Percentiles rank a stretch among this genome's conserved stretches.
phyloP scores from a whole-genome alignment of 2,329 filamentous ascomycete species.

The Endoconidiophora laricicola region DNA sequence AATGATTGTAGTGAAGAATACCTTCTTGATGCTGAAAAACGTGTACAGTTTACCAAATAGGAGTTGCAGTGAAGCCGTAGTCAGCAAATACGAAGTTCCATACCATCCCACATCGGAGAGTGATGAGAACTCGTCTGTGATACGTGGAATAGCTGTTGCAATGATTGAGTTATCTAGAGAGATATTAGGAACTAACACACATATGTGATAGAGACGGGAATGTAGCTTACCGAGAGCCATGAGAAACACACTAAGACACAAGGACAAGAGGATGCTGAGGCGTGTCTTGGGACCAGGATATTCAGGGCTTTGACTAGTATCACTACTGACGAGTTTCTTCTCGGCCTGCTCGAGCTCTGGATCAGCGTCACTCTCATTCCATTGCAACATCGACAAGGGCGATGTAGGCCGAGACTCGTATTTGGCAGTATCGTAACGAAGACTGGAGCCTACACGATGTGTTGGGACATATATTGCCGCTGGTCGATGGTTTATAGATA shows the following conservation, averaged over 20 bases:
- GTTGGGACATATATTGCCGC: background rate
- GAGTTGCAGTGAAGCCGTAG: conserved; percentile 24
- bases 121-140: conserved; percentile 27
- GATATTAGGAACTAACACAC: background rate
- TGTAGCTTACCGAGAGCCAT: conserved; percentile 22
- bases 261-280: conserved; percentile 17
- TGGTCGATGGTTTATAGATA: too few relatives aligned
- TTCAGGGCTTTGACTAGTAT: background rate
- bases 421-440: background rate
- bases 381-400: too few relatives aligned
- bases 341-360: background rate
- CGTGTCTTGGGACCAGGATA: conserved; percentile 1
- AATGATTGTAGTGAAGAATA: conserved; percentile 23
- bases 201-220: too few relatives aligned
- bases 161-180: conserved; percentile 25
- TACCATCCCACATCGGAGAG: conserved; percentile 35
- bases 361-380: background rate
- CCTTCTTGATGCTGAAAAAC: conserved; percentile 27
- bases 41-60: conserved; percentile 28
- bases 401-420: too few relatives aligned
- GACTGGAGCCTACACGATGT: background rate
- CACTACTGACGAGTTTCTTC: background rate
- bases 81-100: conserved; percentile 27
- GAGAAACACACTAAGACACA: conserved; percentile 23
- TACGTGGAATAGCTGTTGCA: conserved; percentile 28